A percentile compares a stretch with the other conserved stretches of the same genome.
phyloP scores from a whole-genome alignment of 192 early-diverging fungal genomes.

The Chytriomyces sp. region DNA sequence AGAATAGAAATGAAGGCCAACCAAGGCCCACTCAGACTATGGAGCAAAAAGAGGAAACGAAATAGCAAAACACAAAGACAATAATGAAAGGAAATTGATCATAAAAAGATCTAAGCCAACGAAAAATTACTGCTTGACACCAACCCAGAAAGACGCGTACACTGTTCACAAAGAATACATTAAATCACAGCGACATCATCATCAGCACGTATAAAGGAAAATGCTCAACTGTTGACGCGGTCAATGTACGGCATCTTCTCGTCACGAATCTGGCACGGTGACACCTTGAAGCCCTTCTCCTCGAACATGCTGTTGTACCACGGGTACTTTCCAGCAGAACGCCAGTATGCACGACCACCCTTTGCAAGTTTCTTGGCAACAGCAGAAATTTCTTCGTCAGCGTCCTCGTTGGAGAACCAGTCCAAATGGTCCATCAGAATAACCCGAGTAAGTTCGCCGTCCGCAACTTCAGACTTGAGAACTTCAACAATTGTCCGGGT shows the following conservation, averaged over 20 bases:
- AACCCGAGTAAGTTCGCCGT: conserved; percentile 72
- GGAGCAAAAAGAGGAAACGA: not conserved
- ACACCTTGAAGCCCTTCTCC: conserved; percentile 67
- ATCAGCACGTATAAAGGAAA: conserved; percentile 40
- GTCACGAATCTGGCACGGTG: conserved; percentile 69
- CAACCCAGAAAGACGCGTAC: conserved; percentile 31
- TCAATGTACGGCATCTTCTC: conserved; percentile 69
- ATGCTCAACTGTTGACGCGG: conserved; percentile 84
- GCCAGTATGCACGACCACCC: conserved; percentile 78
- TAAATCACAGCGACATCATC: conserved; percentile 11
- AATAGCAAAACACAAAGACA: not conserved
- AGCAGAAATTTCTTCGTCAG: conserved; percentile 68
- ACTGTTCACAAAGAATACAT: conserved; percentile 6
- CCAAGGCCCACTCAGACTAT: no score
- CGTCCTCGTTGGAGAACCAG: conserved; percentile 74
- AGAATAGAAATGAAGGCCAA: no score
- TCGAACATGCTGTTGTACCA: conserved; percentile 83
- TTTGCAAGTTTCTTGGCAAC: conserved; percentile 59
- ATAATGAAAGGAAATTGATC: not conserved
- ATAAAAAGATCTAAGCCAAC: not conserved
- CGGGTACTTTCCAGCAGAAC: conserved; percentile 75
- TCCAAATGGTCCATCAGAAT: conserved; percentile 91
- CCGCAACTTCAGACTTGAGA: conserved; percentile 50
- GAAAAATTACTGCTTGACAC: conserved; percentile 15
- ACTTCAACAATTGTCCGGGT: conserved; percentile 80